Evolutionary conservation across 2,329 filamentous ascomycete species (phyloP).

Genomic region (Tolypocladium tundrense): DNA sequence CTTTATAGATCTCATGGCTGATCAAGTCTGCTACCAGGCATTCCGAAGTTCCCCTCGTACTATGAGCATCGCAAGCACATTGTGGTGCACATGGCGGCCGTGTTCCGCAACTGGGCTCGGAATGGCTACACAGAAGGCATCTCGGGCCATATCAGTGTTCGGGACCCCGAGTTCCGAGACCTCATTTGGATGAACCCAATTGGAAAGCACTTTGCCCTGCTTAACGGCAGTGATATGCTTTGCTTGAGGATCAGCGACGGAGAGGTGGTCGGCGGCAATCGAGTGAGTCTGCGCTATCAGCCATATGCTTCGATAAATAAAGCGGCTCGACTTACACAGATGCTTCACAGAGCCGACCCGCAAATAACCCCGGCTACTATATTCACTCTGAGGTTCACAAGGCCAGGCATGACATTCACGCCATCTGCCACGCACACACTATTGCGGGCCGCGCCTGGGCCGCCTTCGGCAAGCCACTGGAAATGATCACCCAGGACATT

Average conservation of each 20-base stretch:
- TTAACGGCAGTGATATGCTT: conserved; percentile 60
- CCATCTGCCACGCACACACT: conserved; percentile 61
- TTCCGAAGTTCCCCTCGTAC: conserved; percentile 30
- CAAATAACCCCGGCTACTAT: conserved; percentile 58
- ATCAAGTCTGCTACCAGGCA: conserved; percentile 16
- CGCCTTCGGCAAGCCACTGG: conserved; percentile 51
- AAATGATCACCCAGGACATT: conserved; percentile 62
- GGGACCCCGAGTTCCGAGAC: conserved; percentile 51
- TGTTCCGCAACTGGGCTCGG: conserved; percentile 31
- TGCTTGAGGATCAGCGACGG: conserved; percentile 47
- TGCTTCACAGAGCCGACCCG: conserved; percentile 32
- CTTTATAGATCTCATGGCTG: background rate
- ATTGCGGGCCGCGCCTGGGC: conserved; percentile 58
- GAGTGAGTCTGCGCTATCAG: conserved; percentile 12
- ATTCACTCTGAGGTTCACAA: conserved; percentile 62
- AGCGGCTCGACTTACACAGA: background rate
- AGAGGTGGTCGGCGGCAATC: conserved; percentile 54
- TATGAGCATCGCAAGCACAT: conserved; percentile 48
- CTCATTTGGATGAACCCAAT: conserved; percentile 64
- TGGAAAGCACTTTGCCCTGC: conserved; percentile 54
- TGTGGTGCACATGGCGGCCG: conserved; percentile 54
- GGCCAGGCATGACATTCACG: conserved; percentile 52
- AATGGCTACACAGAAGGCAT: conserved; percentile 18
- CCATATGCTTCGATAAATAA: background rate
- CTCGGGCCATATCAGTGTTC: conserved; percentile 51